Evolutionary conservation across 345 rosid genomes (phyloP).

Genomic region (Lepidium aucheri): DNA sequence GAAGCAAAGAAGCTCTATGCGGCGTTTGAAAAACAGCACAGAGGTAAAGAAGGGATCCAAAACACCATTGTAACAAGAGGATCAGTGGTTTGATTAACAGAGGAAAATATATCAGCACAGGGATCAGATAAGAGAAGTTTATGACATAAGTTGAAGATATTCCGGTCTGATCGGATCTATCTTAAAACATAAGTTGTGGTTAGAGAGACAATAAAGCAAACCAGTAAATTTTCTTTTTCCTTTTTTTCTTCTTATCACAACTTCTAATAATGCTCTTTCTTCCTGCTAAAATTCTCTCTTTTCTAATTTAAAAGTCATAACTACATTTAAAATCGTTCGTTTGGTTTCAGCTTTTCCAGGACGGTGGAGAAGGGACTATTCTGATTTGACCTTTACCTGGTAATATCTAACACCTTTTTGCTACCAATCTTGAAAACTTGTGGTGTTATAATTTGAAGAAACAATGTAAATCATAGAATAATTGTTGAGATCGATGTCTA

Average conservation of each 20-base stretch:
- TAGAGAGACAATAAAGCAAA: neutral
- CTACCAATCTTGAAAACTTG: neutral
- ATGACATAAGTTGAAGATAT: neutral
- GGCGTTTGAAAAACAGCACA: neutral
- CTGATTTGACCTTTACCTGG: conserved; percentile 2
- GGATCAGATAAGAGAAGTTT: neutral
- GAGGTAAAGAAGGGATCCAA: neutral
- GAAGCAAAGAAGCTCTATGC: neutral
- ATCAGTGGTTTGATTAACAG: too few relatives aligned
- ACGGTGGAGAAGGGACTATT: conserved; percentile 3
- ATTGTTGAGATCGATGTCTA: neutral
- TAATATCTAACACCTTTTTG: neutral
- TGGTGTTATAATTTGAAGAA: neutral
- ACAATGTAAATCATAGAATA: neutral
- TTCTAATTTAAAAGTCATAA: conserved; percentile 3
- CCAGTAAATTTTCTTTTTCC: neutral
- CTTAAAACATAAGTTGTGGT: neutral
- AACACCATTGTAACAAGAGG: neutral
- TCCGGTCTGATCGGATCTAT: conserved; percentile 6
- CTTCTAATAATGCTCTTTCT: neutral
- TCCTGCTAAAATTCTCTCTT: conserved; percentile 1
- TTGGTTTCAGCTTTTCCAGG: conserved; percentile 9
- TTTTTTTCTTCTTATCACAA: conserved; percentile 1
- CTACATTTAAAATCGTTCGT: neutral
- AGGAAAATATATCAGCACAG: neutral